These are phyloP conservation scores for Agaricales sp. DNA, from an alignment of 1,284 basidiomycete species.

Conservation along the genomic window DNA sequence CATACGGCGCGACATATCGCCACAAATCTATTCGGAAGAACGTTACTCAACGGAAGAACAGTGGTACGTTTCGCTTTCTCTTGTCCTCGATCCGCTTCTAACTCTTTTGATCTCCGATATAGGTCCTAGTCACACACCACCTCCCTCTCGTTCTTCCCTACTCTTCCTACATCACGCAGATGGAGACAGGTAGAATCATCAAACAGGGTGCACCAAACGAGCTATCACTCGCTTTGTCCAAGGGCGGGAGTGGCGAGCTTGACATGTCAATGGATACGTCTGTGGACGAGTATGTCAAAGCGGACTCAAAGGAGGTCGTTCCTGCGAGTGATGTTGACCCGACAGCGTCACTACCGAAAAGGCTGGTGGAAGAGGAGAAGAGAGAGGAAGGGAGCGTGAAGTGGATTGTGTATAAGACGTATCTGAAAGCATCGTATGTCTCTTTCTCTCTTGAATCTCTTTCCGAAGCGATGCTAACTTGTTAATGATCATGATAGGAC, in stretches of 20 bases:
- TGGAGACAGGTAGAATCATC: constrained; percentile 67
- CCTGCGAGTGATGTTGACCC: too few relatives aligned
- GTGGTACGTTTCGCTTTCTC: constrained; percentile 55
- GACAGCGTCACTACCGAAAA: too few relatives aligned
- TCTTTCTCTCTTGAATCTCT: too few relatives aligned
- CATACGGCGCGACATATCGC: too few relatives aligned
- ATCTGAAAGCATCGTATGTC: constrained; percentile 57
- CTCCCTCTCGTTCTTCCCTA: constrained; percentile 65
- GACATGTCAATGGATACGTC: too few relatives aligned
- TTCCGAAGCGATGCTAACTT: too few relatives aligned
- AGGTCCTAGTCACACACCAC: constrained; percentile 68
- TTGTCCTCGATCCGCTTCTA: neutral
- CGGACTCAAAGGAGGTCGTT: too few relatives aligned
- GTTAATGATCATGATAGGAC: too few relatives aligned
- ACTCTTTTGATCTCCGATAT: constrained; percentile 7
- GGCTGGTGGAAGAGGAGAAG: constrained; percentile 61
- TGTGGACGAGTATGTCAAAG: too few relatives aligned
- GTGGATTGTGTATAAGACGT: constrained; percentile 71
- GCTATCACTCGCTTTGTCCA: too few relatives aligned
- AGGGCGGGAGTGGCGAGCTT: too few relatives aligned
- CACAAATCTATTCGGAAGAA: constrained; percentile 52
- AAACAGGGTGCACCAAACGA: constrained; percentile 56
- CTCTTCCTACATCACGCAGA: constrained; percentile 57
- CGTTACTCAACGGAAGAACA: too few relatives aligned
- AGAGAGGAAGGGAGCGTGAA: constrained; percentile 69